phyloP scores from a whole-genome alignment of 306 rosid species.

The Cucurbita moschata region DNA sequence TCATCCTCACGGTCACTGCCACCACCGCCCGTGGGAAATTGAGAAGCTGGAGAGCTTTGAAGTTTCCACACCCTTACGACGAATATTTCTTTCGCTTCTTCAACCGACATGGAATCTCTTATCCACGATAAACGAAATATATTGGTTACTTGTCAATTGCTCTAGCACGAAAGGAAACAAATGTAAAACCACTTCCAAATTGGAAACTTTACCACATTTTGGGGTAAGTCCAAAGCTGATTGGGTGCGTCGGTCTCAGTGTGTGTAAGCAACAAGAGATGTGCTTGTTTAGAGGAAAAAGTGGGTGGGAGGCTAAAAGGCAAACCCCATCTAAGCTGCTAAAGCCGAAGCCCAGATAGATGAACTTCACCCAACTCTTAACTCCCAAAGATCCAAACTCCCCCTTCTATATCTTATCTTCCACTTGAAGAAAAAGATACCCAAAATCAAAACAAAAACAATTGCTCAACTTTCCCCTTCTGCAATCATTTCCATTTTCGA shows the following conservation, averaged over 20 bases:
- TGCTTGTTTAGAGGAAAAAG: not conserved
- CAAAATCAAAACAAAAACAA: not conserved
- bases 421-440: not conserved
- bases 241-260: too few relatives aligned
- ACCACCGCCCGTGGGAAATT: constrained; percentile 57
- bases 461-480: not conserved
- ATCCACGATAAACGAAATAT: too few relatives aligned
- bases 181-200: not conserved
- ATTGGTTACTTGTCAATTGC: too few relatives aligned
- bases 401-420: not conserved
- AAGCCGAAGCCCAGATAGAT: not conserved
- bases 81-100: too few relatives aligned
- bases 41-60: constrained; percentile 11
- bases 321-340: too few relatives aligned
- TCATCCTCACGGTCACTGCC: constrained; percentile 28
- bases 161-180: too few relatives aligned
- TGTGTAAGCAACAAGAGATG: not conserved
- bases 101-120: too few relatives aligned
- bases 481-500: not conserved
- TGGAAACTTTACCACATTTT: too few relatives aligned
- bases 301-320: not conserved
- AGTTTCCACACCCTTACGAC: too few relatives aligned
- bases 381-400: not conserved
- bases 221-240: too few relatives aligned
- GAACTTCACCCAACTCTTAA: not conserved